Base-by-base conservation (phyloP, 805 yeast genomes). In the Kodamaea kaohsiungensis region DNA sequence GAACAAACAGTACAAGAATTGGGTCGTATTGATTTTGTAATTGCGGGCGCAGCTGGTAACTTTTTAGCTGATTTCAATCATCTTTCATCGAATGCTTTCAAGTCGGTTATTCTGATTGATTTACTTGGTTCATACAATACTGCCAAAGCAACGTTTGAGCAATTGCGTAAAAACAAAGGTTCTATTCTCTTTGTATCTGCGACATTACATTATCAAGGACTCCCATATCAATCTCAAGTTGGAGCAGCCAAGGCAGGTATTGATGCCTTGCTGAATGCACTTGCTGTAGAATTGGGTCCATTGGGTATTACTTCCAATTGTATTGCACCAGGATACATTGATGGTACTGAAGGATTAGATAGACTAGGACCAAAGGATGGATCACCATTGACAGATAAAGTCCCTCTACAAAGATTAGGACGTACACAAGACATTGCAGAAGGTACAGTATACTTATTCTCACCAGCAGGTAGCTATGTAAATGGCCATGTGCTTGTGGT, bases 401-500 rank as follows among this genome's bases (percentile, higher is more conserved):
- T 89, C 33, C 93, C 93, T 0, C 65, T 85, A 56, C 89, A 83
- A 65, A 78, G 89, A 66, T 68, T 82, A 18, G 97, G 97, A 1
- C 67, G 80, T 3, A 82, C 90, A 7, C 73, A 68, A 53, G 98
- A 93, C 66, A 88, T 92, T 64, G 97, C 97, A n/a, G 86, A 91
- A 59, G 85, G 92, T 1, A 91, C 97, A 0, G 88, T 89, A 0
- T 92, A 75, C 66, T 73, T 93, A 61, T 88, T 92, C 63, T 88
- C 96, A 48, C 87, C 87, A 2, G 96, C 97, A 3, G 90, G 92
- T 7, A 61, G 75, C 3, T 92, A 85, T 67, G 78, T 92, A 27
- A 85, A 88, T 13, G 98, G 98, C n/a, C 82, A 91, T 3, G 75
- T 86, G 10, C 78, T 83, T 40, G 87, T 89, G 15, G 97, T 93